A percentile compares a stretch with the other conserved stretches of the same genome.
These are phyloP conservation scores for Hyphopichia burtonii DNA, from an alignment of 1,139 yeast species.

Conservation along the genomic window DNA sequence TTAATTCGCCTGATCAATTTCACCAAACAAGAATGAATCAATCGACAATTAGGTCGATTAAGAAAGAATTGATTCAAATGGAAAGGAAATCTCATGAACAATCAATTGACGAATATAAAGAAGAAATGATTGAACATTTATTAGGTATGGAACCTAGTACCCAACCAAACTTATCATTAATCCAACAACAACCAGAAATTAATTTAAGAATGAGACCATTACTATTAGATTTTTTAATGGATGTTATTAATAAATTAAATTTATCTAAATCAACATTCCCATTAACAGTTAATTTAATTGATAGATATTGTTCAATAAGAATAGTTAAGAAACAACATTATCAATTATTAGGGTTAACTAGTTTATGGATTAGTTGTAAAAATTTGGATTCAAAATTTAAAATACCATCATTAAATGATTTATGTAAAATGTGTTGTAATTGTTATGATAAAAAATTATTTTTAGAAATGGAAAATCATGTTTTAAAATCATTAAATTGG, in stretches of 20 bases:
- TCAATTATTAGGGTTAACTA: constrained; percentile 67
- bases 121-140: constrained; percentile 41
- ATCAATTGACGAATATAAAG: constrained; percentile 39
- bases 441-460: constrained; percentile 59
- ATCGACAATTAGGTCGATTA: constrained; percentile 32
- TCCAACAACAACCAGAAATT: constrained; percentile 53
- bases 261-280: constrained; percentile 55
- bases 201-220: constrained; percentile 50
- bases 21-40: constrained; percentile 35
- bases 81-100: constrained; percentile 42
- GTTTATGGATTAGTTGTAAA: constrained; percentile 75
- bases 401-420: constrained; percentile 57
- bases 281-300: constrained; percentile 52
- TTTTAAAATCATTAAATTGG: constrained; percentile 60
- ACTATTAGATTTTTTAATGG: constrained; percentile 53
- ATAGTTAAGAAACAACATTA: constrained; percentile 56
- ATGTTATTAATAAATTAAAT: constrained; percentile 48
- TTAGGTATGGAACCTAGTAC: constrained; percentile 32
- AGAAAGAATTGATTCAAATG: constrained; percentile 35
- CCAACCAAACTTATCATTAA: constrained; percentile 37
- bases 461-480: constrained; percentile 66
- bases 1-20: constrained; percentile 36
- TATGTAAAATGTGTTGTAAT: constrained; percentile 62
- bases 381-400: constrained; percentile 67
- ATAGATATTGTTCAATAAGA: constrained; percentile 49